phyloP scores from a whole-genome alignment of 2,329 filamentous ascomycete species.

The Ceratocystis eucalypticola region DNA sequence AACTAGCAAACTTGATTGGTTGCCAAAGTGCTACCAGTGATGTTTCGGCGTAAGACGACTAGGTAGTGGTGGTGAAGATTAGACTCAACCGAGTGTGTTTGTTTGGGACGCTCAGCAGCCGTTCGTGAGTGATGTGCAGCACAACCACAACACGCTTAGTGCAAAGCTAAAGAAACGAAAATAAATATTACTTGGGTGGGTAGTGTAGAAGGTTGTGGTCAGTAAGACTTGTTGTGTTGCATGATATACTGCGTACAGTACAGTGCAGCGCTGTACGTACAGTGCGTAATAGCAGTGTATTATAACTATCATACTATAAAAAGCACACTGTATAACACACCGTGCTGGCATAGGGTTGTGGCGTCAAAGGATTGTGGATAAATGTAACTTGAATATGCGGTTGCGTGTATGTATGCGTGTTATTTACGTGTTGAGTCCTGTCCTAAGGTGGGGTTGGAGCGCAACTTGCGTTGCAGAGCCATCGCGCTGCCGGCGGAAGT shows the following conservation, averaged over 20 bases:
- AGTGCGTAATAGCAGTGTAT: no score
- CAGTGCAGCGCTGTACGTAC: not conserved
- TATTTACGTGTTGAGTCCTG: not conserved
- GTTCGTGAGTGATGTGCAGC: no score
- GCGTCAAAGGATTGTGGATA: not conserved
- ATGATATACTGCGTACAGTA: not conserved
- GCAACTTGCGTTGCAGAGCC: not conserved
- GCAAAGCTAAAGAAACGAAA: not conserved
- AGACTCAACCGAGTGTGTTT: no score
- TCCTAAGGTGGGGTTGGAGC: not conserved
- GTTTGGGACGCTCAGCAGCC: no score
- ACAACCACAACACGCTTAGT: not conserved
- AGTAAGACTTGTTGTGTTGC: constrained; percentile 1
- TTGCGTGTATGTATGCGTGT: constrained; percentile 1
- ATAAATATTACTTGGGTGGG: not conserved
- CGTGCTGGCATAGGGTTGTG: no score
- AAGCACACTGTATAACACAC: no score
- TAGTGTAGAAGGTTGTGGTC: not conserved
- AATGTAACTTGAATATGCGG: not conserved
- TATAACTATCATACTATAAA: no score
- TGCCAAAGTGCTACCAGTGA: no score
- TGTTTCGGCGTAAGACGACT: no score
- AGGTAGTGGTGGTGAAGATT: no score
- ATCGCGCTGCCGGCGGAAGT: not conserved
- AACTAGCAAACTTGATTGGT: no score